A percentile compares a stretch with the other conserved stretches of the same genome.
phyloP scores from a whole-genome alignment of 495 filamentous ascomycete genomes.

The Trichocladium antarcticum region DNA sequence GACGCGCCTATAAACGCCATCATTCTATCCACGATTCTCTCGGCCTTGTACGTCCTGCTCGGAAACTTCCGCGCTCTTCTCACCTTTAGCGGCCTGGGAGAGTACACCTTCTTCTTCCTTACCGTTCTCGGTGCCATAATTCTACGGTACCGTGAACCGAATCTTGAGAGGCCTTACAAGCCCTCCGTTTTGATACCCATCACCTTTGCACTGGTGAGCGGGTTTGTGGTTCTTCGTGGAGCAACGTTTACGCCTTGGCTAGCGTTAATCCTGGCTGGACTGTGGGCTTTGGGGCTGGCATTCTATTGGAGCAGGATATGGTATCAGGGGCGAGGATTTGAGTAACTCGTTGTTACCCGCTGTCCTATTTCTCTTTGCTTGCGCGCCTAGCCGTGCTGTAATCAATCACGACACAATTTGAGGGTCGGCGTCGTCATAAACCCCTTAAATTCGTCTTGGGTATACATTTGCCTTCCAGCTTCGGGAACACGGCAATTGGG shows the following conservation, averaged over 20 bases:
- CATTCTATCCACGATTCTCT: slow-evolving; percentile 36
- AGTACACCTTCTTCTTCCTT: slow-evolving; percentile 49
- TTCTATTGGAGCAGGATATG: slow-evolving; percentile 29
- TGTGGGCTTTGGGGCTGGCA: slow-evolving; percentile 37
- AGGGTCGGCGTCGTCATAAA: no score
- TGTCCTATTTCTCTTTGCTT: not conserved
- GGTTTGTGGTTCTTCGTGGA: slow-evolving; percentile 44
- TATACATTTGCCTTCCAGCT: no score
- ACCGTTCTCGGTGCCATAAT: slow-evolving; percentile 43
- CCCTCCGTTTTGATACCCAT: slow-evolving; percentile 36
- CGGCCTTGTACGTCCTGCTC: slow-evolving; percentile 43
- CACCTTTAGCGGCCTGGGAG: slow-evolving; percentile 46
- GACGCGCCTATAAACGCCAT: slow-evolving; percentile 44
- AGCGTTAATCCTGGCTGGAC: slow-evolving; percentile 33
- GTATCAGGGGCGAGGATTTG: not conserved
- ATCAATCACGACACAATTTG: no score
- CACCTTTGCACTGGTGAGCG: slow-evolving; percentile 41
- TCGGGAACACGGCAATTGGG: no score
- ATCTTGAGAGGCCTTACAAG: slow-evolving; percentile 38
- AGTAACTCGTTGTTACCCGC: not conserved
- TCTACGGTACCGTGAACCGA: slow-evolving; percentile 40
- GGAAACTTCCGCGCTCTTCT: slow-evolving; percentile 47
- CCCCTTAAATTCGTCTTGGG: no score
- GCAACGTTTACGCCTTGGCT: slow-evolving; percentile 42
- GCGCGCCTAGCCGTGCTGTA: no score